A percentile compares a stretch with the other conserved stretches of the same genome.
These are phyloP conservation scores for Macrolepiota albuminosa DNA, from an alignment of 768 basidiomycete genomes.

Conservation along the genomic window DNA sequence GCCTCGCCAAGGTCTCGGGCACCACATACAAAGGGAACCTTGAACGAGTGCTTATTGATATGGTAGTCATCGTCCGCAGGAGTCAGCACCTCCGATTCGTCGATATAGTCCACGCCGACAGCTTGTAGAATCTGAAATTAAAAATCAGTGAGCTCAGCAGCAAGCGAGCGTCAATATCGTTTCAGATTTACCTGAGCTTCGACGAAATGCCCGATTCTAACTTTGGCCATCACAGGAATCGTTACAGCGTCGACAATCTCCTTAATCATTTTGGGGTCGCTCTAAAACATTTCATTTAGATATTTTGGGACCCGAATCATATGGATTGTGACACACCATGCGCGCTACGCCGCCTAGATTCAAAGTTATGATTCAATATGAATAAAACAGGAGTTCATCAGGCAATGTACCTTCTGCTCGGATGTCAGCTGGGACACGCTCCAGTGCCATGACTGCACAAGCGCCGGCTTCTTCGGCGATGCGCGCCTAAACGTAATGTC, in stretches of 20 bases:
- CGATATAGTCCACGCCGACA: constrained; percentile 94
- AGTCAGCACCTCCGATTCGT: constrained; percentile 92
- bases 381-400: background rate
- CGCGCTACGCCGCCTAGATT: constrained; percentile 78
- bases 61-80: constrained; percentile 95
- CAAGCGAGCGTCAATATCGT: background rate
- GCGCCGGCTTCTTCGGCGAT: constrained; percentile 98
- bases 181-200: constrained; percentile 73
- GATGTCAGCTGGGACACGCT: constrained; percentile 95
- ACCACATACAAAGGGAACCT: constrained; percentile 95
- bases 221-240: constrained; percentile 96
- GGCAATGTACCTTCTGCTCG: constrained; percentile 53
- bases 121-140: constrained; percentile 78
- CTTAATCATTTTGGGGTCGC: constrained; percentile 96
- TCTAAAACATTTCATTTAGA: constrained; percentile 38
- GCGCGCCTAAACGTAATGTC: constrained; percentile 57
- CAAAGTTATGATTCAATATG: constrained; percentile 4
- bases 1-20: constrained; percentile 95
- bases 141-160: constrained; percentile 3
- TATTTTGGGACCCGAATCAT: background rate
- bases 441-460: constrained; percentile 96
- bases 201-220: constrained; percentile 95
- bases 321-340: constrained; percentile 58
- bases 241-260: constrained; percentile 92
- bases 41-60: constrained; percentile 95